Conservation (phyloP, 805 yeast genomes). For the Pichia rugopelliculosa region DNA sequence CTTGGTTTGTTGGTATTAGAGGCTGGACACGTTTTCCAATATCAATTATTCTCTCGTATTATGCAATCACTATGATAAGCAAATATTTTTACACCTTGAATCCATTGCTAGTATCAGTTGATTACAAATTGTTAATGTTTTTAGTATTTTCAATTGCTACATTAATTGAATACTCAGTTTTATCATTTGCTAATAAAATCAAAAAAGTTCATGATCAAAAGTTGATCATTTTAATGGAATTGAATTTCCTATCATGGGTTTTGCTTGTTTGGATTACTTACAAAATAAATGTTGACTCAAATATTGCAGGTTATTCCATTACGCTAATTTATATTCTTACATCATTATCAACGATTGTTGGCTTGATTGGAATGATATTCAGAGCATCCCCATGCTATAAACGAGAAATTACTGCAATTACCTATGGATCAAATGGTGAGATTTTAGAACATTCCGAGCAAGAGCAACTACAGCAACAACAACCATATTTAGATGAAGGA, state of each 20-base stretch:
- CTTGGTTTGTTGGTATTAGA: constrained; percentile 39
- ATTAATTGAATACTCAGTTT: constrained; percentile 46
- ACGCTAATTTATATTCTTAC: constrained; percentile 40
- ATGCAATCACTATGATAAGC: constrained; percentile 31
- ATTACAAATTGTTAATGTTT: constrained; percentile 42
- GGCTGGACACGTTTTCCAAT: constrained; percentile 54
- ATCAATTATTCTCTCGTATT: constrained; percentile 40
- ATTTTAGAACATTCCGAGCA: background rate
- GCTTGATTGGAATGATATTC: constrained; percentile 21
- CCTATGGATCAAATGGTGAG: constrained; percentile 5
- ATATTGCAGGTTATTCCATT: constrained; percentile 46
- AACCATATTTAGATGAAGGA: background rate
- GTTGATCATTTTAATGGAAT: constrained; percentile 47
- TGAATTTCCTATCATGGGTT: constrained; percentile 52
- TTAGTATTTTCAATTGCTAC: constrained; percentile 42
- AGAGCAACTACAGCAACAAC: background rate
- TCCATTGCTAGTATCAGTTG: constrained; percentile 46
- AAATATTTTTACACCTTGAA: constrained; percentile 35
- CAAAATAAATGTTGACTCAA: constrained; percentile 39
- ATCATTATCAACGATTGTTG: constrained; percentile 42
- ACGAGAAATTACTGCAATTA: background rate
- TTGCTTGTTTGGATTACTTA: constrained; percentile 44
- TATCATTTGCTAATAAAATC: constrained; percentile 40
- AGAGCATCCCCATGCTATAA: constrained; percentile 2
- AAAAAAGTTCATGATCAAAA: constrained; percentile 54